phyloP scores from a whole-genome alignment of 1,139 yeast species.

The Yamadazyma friedrichii region DNA sequence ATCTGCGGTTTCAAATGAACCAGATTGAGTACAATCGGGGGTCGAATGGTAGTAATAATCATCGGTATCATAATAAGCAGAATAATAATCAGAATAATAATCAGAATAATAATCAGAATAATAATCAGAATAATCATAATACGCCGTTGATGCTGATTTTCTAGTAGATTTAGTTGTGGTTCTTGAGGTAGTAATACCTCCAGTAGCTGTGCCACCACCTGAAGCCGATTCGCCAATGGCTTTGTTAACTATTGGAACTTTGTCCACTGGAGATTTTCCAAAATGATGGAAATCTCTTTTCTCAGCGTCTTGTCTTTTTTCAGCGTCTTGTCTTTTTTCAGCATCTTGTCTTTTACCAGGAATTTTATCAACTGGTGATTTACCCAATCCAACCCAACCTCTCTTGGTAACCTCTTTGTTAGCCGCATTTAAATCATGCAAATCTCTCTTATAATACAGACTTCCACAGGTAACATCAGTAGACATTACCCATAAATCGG shows the following conservation, averaged over 20 bases:
- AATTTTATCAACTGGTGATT: not conserved
- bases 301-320: not conserved
- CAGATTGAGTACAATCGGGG: not conserved
- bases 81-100: no score
- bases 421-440: not conserved
- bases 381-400: constrained; percentile 3
- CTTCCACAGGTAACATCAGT: constrained; percentile 26
- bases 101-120: no score
- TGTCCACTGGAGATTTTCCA: not conserved
- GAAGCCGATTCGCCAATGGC: not conserved
- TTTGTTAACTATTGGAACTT: not conserved
- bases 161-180: no score
- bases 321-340: not conserved
- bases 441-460: not conserved
- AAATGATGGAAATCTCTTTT: not conserved
- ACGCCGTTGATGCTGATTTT: not conserved
- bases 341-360: not conserved
- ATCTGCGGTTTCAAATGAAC: constrained; percentile 1
- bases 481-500: constrained; percentile 47
- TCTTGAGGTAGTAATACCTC: not conserved
- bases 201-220: not conserved
- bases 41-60: not conserved
- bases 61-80: no score
- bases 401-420: not conserved
- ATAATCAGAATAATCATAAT: no score